A percentile compares a stretch with the other conserved stretches of the same genome.
phyloP scores from a whole-genome alignment of 106 monocot species.

The Gastrodia elata region DNA sequence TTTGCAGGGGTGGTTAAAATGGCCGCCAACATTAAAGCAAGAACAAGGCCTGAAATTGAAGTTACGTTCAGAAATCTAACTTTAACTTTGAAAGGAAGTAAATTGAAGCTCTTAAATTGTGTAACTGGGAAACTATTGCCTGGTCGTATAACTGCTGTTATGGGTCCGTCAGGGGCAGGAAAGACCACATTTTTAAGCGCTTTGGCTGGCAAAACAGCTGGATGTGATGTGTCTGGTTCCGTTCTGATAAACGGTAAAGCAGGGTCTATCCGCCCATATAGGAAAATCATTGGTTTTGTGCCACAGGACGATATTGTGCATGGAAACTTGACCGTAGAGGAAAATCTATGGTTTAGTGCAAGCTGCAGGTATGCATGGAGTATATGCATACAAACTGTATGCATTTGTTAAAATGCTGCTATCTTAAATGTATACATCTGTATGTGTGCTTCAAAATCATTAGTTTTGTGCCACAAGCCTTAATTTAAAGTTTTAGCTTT shows the following conservation, averaged over 20 bases:
- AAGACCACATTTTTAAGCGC: conserved; percentile 90
- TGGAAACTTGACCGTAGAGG: conserved; percentile 94
- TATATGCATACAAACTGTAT: background rate
- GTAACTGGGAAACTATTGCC: conserved; percentile 83
- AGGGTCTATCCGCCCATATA: conserved; percentile 66
- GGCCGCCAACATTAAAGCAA: conserved; percentile 47
- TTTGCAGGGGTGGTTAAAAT: conserved; percentile 65
- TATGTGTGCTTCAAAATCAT: too few species aligned
- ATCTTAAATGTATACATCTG: background rate
- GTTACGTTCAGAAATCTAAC: conserved; percentile 75
- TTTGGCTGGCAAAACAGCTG: conserved; percentile 62
- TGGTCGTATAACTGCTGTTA: conserved; percentile 75
- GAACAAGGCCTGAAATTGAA: conserved; percentile 62
- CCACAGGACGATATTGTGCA: conserved; percentile 98
- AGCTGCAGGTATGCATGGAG: conserved; percentile 57
- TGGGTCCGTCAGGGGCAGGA: conserved; percentile 94
- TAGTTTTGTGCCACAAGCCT: background rate
- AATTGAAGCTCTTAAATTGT: conserved; percentile 47
- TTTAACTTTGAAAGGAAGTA: conserved; percentile 48
- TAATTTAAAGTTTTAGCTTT: background rate
- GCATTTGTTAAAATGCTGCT: background rate
- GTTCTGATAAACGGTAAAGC: conserved; percentile 80
- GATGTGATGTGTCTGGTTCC: conserved; percentile 61
- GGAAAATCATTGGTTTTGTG: conserved; percentile 91
- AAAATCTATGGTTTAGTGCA: conserved; percentile 94